These are phyloP conservation scores for Xylaria sp. DNA, from an alignment of 2,329 filamentous ascomycete genomes.

Conservation along the genomic window DNA sequence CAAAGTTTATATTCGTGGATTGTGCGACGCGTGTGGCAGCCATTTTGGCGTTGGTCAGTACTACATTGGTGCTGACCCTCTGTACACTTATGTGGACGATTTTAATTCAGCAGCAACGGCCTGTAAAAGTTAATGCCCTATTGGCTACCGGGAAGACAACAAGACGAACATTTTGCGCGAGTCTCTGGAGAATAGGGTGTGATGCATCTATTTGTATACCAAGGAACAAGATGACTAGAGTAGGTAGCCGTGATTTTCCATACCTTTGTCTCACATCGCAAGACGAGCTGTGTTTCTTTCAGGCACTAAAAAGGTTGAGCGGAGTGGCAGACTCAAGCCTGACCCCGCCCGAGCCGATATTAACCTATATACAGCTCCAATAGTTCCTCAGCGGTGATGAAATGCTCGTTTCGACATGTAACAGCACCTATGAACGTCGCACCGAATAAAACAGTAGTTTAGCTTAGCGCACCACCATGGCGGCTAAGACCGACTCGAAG, in stretches of 20 bases:
- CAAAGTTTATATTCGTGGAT: too few relatives aligned
- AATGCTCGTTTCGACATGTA: background rate
- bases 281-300: background rate
- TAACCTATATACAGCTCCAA: background rate
- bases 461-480: constrained; percentile 22
- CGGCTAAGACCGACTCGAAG: constrained; percentile 35
- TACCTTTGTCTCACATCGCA: background rate
- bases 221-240: too few relatives aligned
- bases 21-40: too few relatives aligned
- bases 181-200: background rate
- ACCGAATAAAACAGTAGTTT: background rate
- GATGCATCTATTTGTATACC: too few relatives aligned
- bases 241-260: background rate
- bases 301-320: background rate
- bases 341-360: constrained; percentile 5
- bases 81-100: too few relatives aligned
- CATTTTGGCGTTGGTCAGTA: too few relatives aligned
- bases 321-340: background rate
- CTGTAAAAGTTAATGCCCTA: too few relatives aligned
- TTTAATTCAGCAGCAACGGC: too few relatives aligned
- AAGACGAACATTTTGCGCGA: too few relatives aligned
- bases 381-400: background rate
- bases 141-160: too few relatives aligned
- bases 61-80: too few relatives aligned
- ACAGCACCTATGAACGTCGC: background rate